phyloP scores from a whole-genome alignment of 306 rosid species.

The Amphicarpaea edgeworthii region DNA sequence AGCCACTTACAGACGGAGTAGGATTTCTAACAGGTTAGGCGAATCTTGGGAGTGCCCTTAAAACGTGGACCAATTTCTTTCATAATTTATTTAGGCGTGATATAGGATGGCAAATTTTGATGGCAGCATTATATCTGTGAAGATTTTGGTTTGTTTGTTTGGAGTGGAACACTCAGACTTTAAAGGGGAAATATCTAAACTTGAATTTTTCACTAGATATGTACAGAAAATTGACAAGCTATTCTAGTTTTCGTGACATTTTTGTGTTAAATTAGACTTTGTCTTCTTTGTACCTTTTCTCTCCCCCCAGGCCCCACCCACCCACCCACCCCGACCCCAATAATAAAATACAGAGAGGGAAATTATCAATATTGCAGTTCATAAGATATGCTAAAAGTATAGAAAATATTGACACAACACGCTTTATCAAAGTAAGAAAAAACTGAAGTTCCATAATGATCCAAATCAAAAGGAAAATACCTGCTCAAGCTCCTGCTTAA shows the following conservation, averaged over 20 bases:
- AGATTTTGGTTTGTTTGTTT: not conserved
- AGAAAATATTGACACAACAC: not conserved
- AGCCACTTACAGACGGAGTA: not conserved
- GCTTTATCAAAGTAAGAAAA: constrained; percentile 8
- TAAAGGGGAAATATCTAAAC: not conserved
- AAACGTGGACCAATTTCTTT: not conserved
- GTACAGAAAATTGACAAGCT: not conserved
- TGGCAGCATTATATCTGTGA: not conserved
- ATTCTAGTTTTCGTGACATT: not conserved
- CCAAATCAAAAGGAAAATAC: constrained; percentile 15
- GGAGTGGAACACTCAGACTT: not conserved
- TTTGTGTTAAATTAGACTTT: not conserved
- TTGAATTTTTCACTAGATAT: not conserved
- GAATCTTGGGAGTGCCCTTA: not conserved
- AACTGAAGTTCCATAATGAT: not conserved
- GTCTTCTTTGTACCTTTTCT: not conserved
- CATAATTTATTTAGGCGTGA: not conserved
- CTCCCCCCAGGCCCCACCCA: no score
- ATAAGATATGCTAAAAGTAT: not conserved
- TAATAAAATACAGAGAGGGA: not conserved
- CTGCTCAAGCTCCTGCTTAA: not conserved
- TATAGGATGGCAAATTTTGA: not conserved
- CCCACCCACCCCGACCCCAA: not conserved
- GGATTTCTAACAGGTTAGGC: not conserved
- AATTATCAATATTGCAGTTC: not conserved